phyloP scores from a whole-genome alignment of 805 yeast species.

The Starmerella khaoyaiensis region DNA sequence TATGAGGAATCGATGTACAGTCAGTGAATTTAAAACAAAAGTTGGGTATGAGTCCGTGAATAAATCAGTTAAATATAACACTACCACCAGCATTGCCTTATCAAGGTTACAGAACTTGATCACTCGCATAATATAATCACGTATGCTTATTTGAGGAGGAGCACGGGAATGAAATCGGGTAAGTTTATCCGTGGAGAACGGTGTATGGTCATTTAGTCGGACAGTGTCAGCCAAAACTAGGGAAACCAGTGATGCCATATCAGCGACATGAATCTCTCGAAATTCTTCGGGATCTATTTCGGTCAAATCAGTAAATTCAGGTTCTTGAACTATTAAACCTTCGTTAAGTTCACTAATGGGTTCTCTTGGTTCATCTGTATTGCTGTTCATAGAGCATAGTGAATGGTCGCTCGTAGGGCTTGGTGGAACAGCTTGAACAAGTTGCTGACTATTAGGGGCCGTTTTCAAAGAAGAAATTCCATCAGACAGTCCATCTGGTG shows the following conservation, averaged over 20 bases:
- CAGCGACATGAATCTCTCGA: conserved; percentile 54
- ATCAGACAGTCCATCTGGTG: conserved; percentile 2
- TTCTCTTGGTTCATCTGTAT: no score
- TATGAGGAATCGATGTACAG: conserved; percentile 81
- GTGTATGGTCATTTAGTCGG: conserved; percentile 49
- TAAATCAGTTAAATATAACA: conserved; percentile 84
- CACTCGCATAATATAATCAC: conserved; percentile 61
- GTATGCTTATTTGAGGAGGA: conserved; percentile 76
- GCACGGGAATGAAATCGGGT: conserved; percentile 90
- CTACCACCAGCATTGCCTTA: conserved; percentile 63
- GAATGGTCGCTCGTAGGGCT: conserved; percentile 13
- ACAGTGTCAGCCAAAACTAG: conserved; percentile 72
- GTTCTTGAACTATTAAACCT: no score
- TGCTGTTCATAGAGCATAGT: conserved; percentile 4
- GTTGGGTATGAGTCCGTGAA: conserved; percentile 62
- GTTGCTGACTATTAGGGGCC: neutral
- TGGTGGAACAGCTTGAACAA: conserved; percentile 7
- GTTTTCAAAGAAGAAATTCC: neutral
- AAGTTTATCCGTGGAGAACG: conserved; percentile 33
- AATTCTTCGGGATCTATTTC: conserved; percentile 27
- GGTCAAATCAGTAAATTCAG: no score
- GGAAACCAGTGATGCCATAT: conserved; percentile 56
- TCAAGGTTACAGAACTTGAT: conserved; percentile 77
- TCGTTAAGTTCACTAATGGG: no score
- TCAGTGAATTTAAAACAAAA: conserved; percentile 76